Evolutionary conservation across 2,329 filamentous ascomycete genomes (phyloP).

Genomic region (Elsinoe australis): DNA sequence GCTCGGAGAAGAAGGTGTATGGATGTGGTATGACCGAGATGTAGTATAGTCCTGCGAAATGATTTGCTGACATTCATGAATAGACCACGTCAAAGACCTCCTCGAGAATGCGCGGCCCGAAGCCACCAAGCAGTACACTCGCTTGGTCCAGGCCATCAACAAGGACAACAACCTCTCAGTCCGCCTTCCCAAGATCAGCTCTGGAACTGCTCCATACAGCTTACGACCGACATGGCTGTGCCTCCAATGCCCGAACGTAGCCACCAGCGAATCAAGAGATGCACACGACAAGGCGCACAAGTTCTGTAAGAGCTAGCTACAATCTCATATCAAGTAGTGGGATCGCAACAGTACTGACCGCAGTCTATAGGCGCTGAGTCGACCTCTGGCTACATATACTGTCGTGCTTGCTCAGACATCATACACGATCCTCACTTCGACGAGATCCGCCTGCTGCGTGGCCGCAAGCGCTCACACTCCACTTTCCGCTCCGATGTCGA

Average conservation of each 20-base stretch:
- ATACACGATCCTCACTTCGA: conserved; percentile 78
- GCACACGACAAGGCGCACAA: conserved; percentile 65
- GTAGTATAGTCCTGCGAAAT: not conserved
- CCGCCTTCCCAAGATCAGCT: conserved; percentile 51
- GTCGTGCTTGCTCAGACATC: conserved; percentile 73
- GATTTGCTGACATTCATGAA: conserved; percentile 19
- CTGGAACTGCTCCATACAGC: conserved; percentile 22
- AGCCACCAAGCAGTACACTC: conserved; percentile 64
- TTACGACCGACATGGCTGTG: conserved; percentile 50
- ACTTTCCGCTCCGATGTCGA: conserved; percentile 57
- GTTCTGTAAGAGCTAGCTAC: conserved; percentile 55
- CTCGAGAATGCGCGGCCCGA: conserved; percentile 60
- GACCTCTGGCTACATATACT: conserved; percentile 65
- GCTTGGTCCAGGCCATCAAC: conserved; percentile 62
- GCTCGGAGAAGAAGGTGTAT: conserved; percentile 23
- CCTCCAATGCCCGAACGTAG: conserved; percentile 63
- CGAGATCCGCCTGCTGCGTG: conserved; percentile 62
- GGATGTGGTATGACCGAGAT: conserved; percentile 35
- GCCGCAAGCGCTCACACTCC: conserved; percentile 59
- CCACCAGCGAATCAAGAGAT: conserved; percentile 56
- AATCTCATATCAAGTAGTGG: not conserved
- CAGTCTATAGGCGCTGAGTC: conserved; percentile 62
- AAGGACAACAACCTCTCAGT: conserved; percentile 61
- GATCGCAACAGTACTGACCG: not conserved
- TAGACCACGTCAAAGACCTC: conserved; percentile 66